Percentiles rank a stretch among this genome's conserved stretches.
These are phyloP conservation scores for Torrubiellomyces zombiae DNA, from an alignment of 2,329 filamentous ascomycete species.

Conservation along the genomic window DNA sequence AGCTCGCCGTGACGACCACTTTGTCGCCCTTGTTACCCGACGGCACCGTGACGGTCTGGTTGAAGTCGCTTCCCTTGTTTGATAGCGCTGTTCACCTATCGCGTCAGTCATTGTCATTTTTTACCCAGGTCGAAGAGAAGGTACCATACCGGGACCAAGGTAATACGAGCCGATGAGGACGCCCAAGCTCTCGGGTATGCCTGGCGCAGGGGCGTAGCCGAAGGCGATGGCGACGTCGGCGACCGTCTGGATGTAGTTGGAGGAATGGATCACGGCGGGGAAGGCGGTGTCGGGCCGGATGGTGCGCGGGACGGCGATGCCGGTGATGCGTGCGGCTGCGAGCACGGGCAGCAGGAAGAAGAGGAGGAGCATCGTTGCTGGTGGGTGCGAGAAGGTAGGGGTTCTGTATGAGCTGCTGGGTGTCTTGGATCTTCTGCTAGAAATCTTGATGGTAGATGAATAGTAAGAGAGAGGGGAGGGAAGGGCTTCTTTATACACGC, in stretches of 20 bases:
- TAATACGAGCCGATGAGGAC: constrained; percentile 13
- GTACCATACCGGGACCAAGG: constrained; percentile 17
- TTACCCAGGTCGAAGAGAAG: background rate
- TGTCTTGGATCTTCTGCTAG: too few relatives aligned
- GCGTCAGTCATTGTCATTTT: background rate
- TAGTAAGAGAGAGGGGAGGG: too few relatives aligned
- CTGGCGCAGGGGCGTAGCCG: constrained; percentile 15
- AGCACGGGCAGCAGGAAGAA: constrained; percentile 7
- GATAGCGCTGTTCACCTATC: constrained; percentile 10
- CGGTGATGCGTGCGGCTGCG: constrained; percentile 22
- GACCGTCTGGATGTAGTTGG: constrained; percentile 27
- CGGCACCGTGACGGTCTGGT: constrained; percentile 12
- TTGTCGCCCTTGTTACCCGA: constrained; percentile 6
- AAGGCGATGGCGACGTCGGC: constrained; percentile 27
- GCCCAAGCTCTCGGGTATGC: constrained; percentile 14
- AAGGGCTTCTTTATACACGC: too few relatives aligned
- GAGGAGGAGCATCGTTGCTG: constrained; percentile 6
- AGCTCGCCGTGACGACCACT: constrained; percentile 10
- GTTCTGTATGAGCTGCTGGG: background rate
- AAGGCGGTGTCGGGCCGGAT: constrained; percentile 21
- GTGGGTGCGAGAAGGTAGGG: too few relatives aligned
- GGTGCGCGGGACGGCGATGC: constrained; percentile 23
- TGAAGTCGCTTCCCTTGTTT: constrained; percentile 11
- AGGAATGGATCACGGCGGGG: constrained; percentile 19
- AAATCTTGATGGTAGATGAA: too few relatives aligned